A percentile compares a stretch with the other conserved stretches of the same genome.
These are phyloP conservation scores for Yarrowia osloensis DNA, from an alignment of 805 yeast species.

Conservation along the genomic window DNA sequence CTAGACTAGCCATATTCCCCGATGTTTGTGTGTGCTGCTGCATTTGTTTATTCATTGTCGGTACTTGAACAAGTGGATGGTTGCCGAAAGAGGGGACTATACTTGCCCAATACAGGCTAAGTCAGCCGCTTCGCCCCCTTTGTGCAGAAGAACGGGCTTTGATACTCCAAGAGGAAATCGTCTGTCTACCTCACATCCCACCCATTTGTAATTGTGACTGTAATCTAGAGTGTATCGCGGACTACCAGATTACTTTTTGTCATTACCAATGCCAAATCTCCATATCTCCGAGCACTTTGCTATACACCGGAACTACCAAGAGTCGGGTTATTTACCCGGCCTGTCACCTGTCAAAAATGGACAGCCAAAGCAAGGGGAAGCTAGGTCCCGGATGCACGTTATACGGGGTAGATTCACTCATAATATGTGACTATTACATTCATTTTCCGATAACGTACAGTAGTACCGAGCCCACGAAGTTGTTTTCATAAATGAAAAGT, in stretches of 20 bases:
- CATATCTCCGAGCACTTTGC: not conserved
- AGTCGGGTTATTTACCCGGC: not conserved
- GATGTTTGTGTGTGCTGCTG: no score
- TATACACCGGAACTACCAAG: not conserved
- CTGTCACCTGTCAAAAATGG: not conserved
- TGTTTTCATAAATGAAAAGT: not conserved
- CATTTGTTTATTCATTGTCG: no score
- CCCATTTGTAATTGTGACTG: conserved; percentile 3
- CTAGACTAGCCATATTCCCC: no score
- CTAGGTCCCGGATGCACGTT: not conserved
- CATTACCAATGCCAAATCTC: not conserved
- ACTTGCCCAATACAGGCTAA: not conserved
- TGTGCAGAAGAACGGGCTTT: no score
- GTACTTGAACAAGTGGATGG: no score
- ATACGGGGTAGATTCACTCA: not conserved
- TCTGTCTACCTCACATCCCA: not conserved
- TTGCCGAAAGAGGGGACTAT: not conserved
- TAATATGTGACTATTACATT: no score
- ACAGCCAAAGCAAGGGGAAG: not conserved
- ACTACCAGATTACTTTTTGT: no score
- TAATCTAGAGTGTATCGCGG: not conserved
- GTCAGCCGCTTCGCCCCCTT: not conserved
- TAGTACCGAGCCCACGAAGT: no score
- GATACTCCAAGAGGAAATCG: no score
- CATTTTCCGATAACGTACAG: no score